Percentiles rank a stretch among this genome's conserved stretches.
These are phyloP conservation scores for Anisogramma anomala DNA, from an alignment of 2,329 filamentous ascomycete genomes.

Conservation along the genomic window DNA sequence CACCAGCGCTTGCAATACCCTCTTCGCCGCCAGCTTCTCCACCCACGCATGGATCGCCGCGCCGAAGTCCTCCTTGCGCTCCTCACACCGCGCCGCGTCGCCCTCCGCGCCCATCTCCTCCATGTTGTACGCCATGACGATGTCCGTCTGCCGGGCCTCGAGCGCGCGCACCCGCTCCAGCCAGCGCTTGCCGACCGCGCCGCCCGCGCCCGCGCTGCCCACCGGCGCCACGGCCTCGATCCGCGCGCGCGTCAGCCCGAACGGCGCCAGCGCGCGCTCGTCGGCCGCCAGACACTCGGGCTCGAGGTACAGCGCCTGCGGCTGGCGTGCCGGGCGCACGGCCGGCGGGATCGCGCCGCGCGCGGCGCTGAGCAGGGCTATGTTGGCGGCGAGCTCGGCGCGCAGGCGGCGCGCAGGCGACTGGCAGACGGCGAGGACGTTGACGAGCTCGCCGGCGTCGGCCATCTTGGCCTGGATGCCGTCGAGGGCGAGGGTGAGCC, in stretches of 20 bases:
- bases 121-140: constrained; percentile 35
- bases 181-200: constrained; percentile 15
- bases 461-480: constrained; percentile 56
- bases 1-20: constrained; percentile 37
- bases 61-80: constrained; percentile 55
- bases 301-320: neutral
- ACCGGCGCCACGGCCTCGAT: neutral
- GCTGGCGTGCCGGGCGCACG: neutral
- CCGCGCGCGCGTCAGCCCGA: too few species aligned
- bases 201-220: neutral
- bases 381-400: constrained; percentile 32
- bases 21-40: constrained; percentile 55
- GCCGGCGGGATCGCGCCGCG: constrained; percentile 23
- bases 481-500: constrained; percentile 58
- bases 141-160: constrained; percentile 27
- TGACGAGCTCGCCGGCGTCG: constrained; percentile 59
- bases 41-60: constrained; percentile 60
- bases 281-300: too few species aligned
- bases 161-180: constrained; percentile 27
- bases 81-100: constrained; percentile 40
- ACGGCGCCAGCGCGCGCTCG: too few species aligned
- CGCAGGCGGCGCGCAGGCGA: constrained; percentile 45
- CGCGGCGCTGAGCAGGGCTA: constrained; percentile 24
- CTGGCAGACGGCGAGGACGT: constrained; percentile 61
- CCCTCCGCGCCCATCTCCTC: constrained; percentile 34